A percentile compares a stretch with the other conserved stretches of the same genome.
Conservation (phyloP, 352 stramenopile genomes). For the Pythium oligandrum region DNA sequence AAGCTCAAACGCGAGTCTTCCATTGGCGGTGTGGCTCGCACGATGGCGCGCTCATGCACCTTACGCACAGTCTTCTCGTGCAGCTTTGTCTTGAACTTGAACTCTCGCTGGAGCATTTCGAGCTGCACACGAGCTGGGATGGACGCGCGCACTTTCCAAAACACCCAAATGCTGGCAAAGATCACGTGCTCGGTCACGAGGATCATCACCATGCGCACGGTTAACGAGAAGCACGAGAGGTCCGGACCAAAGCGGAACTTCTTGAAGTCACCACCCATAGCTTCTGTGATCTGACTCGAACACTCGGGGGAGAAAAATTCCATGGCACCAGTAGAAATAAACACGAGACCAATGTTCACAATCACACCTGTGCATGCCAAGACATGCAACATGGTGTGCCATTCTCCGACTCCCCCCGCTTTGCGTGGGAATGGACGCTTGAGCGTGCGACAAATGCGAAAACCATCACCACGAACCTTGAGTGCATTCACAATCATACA, state of each 20-base stretch:
- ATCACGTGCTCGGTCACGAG: constrained; percentile 66
- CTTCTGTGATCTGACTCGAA: constrained; percentile 41
- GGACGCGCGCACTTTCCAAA: constrained; percentile 62
- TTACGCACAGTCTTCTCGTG: constrained; percentile 37
- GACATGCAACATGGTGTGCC: constrained; percentile 63
- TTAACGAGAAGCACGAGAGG: constrained; percentile 72
- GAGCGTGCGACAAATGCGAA: constrained; percentile 65
- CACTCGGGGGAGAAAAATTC: constrained; percentile 64
- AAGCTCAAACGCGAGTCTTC: too few species aligned
- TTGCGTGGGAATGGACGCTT: constrained; percentile 73
- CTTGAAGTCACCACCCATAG: constrained; percentile 51
- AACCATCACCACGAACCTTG: constrained; percentile 74
- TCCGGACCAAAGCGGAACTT: constrained; percentile 71
- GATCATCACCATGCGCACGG: constrained; percentile 75
- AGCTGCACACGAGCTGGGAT: constrained; percentile 59
- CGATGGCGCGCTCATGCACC: constrained; percentile 3
- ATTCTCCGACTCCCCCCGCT: constrained; percentile 67
- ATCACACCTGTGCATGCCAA: constrained; percentile 64
- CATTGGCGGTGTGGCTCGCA: too few species aligned
- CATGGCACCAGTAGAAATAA: constrained; percentile 72
- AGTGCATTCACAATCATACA: constrained; percentile 79
- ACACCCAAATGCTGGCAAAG: constrained; percentile 54
- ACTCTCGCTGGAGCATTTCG: constrained; percentile 62
- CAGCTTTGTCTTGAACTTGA: constrained; percentile 67
- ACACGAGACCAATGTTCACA: constrained; percentile 73